phyloP scores from a whole-genome alignment of 768 basidiomycete species.

The Psilocybe cyanescens region DNA sequence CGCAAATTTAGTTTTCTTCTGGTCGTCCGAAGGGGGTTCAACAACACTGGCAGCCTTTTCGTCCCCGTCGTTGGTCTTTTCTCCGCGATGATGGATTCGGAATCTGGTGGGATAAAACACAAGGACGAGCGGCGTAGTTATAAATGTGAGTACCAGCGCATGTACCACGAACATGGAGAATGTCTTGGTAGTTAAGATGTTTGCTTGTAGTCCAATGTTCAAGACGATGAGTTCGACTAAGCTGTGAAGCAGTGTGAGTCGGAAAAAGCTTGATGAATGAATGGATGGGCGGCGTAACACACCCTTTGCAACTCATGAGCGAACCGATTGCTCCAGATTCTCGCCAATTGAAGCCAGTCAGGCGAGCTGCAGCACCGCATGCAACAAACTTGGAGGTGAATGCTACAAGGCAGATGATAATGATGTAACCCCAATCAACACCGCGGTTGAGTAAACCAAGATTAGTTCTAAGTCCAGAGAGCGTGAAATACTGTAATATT shows the following conservation, averaged over 20 bases:
- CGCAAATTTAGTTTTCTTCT: slow-evolving; percentile 62
- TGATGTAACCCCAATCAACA: slow-evolving; percentile 79
- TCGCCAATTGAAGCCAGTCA: slow-evolving; percentile 69
- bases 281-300: slow-evolving; percentile 20
- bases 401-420: slow-evolving; percentile 74
- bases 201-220: slow-evolving; percentile 80
- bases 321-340: slow-evolving; percentile 84
- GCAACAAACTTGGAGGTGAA: slow-evolving; percentile 82
- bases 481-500: slow-evolving; percentile 17
- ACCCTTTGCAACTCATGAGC: slow-evolving; percentile 93
- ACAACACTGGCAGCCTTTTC: slow-evolving; percentile 18
- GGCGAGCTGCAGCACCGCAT: slow-evolving; percentile 62
- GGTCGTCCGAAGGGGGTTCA: slow-evolving; percentile 33
- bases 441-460: slow-evolving; percentile 77
- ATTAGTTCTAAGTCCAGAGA: slow-evolving; percentile 73
- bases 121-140: slow-evolving; percentile 84
- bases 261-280: background rate
- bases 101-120: slow-evolving; percentile 72
- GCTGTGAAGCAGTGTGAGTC: slow-evolving; percentile 30
- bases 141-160: slow-evolving; percentile 76
- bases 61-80: slow-evolving; percentile 23
- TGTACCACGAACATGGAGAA: slow-evolving; percentile 93
- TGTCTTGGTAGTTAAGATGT: slow-evolving; percentile 62
- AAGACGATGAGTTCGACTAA: slow-evolving; percentile 90
- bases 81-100: slow-evolving; percentile 42